A percentile compares a stretch with the other conserved stretches of the same genome.
Conservation (phyloP, 2,329 filamentous ascomycete species). For the Aspergillus transmontanensis region DNA sequence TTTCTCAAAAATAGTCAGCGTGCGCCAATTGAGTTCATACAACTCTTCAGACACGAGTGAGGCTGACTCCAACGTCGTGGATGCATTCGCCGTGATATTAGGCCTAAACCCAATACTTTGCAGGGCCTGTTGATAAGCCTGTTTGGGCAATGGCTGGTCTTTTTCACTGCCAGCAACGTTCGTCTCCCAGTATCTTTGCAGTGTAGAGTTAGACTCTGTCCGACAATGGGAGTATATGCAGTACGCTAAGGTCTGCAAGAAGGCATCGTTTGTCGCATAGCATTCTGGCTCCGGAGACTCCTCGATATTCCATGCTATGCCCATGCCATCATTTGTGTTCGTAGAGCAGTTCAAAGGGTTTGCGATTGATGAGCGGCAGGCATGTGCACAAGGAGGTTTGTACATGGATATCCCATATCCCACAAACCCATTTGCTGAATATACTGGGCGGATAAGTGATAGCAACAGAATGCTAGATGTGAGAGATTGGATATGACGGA, state of each 20-base stretch:
- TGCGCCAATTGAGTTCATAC: background rate
- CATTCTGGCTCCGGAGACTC: background rate
- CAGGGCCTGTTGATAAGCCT: background rate
- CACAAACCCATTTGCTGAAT: background rate
- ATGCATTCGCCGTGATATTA: background rate
- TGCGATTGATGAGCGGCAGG: constrained; percentile 4
- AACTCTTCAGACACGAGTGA: background rate
- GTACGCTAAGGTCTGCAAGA: constrained; percentile 8
- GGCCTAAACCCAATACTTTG: background rate
- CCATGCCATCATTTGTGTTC: background rate
- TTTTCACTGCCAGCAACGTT: background rate
- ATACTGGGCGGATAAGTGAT: background rate
- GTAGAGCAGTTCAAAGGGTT: constrained; percentile 3
- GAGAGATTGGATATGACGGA: background rate
- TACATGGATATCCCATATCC: constrained; percentile 10
- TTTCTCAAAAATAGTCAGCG: background rate
- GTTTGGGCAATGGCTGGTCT: constrained; percentile 2
- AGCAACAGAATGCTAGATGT: background rate
- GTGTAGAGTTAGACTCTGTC: background rate
- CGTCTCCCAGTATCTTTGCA: constrained; percentile 9
- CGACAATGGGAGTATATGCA: constrained; percentile 2
- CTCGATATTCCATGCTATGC: background rate
- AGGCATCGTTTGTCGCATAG: constrained; percentile 6
- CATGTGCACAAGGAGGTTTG: background rate
- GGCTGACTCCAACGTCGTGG: background rate